Conservation (phyloP, 1,284 basidiomycete species). For the Heterobasidion parviporum region DNA sequence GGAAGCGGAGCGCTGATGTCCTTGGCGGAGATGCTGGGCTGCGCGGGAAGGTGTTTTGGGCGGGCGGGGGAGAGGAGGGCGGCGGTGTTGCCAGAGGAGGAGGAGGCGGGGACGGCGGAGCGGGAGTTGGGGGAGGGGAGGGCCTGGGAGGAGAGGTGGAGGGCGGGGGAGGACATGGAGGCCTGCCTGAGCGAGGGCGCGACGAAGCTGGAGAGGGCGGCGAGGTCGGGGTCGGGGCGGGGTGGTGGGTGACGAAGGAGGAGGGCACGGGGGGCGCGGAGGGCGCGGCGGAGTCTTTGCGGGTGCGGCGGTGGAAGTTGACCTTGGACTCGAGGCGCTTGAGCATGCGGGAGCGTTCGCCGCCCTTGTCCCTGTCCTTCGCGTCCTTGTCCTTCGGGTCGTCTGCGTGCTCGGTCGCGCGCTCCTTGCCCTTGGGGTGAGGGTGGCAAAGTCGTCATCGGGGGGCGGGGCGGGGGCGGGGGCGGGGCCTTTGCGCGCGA, state of each 20-base stretch:
- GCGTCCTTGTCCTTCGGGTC: constrained; percentile 35
- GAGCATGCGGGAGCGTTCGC: constrained; percentile 31
- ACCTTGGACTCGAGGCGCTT: constrained; percentile 39
- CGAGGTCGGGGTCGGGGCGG: constrained; percentile 26
- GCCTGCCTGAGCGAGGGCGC: constrained; percentile 58
- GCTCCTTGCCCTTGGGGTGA: constrained; percentile 22
- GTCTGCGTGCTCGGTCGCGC: constrained; percentile 16
- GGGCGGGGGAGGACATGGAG: constrained; percentile 63
- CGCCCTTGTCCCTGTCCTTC: constrained; percentile 33
- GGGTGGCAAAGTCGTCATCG: constrained; percentile 32
- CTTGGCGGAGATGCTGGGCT: constrained; percentile 17
- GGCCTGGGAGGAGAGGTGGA: constrained; percentile 50
- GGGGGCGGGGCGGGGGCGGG: constrained; percentile 18
- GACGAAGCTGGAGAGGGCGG: constrained; percentile 48
- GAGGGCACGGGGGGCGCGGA: constrained; percentile 4
- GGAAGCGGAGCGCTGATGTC: constrained; percentile 36
- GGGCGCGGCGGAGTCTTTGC: constrained; percentile 33
- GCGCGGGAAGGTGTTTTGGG: constrained; percentile 12
- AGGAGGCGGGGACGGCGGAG: constrained; percentile 36
- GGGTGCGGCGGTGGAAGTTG: constrained; percentile 37
- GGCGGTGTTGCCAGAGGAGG: constrained; percentile 30
- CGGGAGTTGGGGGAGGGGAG: constrained; percentile 43
- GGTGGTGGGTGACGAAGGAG: constrained; percentile 10
- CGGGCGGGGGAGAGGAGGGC: constrained; percentile 33
- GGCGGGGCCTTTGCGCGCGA: constrained; percentile 34